These are phyloP conservation scores for Nothopassalora personata DNA, from an alignment of 2,329 filamentous ascomycete genomes.

Conservation along the genomic window DNA sequence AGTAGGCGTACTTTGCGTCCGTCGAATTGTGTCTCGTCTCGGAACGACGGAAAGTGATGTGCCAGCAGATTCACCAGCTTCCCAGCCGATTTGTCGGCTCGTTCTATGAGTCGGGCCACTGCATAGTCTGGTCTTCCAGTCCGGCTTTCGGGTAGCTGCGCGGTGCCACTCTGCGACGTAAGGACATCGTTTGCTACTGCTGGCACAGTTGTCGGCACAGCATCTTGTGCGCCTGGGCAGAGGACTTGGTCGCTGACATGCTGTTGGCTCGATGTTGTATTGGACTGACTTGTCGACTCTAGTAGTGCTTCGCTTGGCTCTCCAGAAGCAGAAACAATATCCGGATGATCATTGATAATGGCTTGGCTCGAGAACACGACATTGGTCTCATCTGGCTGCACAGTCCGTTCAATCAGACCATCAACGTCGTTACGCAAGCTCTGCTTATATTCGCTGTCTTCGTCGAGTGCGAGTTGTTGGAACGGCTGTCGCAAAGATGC, in stretches of 20 bases:
- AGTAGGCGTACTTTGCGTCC: conserved; percentile 72
- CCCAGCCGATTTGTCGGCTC: conserved; percentile 73
- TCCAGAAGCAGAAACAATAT: conserved; percentile 10
- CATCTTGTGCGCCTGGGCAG: not conserved
- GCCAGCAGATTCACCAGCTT: conserved; percentile 80
- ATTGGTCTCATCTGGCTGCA: not conserved
- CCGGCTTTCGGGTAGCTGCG: not conserved
- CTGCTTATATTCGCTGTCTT: not conserved
- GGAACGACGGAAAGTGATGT: conserved; percentile 76
- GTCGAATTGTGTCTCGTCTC: conserved; percentile 72
- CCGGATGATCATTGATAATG: conserved; percentile 7
- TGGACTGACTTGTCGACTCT: not conserved
- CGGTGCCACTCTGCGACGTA: not conserved
- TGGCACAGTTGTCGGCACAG: not conserved
- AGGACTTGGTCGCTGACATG: not conserved
- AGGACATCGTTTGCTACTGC: not conserved
- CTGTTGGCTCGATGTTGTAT: conserved; percentile 1
- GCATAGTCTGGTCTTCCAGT: conserved; percentile 36
- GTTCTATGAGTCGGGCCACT: conserved; percentile 66
- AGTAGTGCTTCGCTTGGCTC: not conserved
- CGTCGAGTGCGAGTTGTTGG: not conserved
- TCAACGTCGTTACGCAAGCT: conserved; percentile 1
- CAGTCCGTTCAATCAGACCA: not conserved
- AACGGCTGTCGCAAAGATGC: too few relatives aligned
- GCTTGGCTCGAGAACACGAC: not conserved